Evolutionary conservation across 148 eudicot species (phyloP).

Genomic region (Spergularia marina): DNA sequence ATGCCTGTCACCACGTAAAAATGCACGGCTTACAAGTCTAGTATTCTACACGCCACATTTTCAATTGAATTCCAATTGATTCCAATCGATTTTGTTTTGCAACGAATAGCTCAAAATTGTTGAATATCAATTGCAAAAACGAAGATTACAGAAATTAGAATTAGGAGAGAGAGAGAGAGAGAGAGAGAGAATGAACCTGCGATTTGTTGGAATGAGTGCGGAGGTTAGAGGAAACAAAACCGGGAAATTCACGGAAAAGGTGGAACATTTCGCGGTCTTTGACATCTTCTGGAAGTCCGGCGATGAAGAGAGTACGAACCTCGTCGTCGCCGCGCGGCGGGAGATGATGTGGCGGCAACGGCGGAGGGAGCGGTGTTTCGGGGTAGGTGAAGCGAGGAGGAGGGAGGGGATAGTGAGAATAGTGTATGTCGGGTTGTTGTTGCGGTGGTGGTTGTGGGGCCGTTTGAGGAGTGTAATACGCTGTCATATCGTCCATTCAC

Average conservation of each 20-base stretch:
- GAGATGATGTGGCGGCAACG: conserved; percentile 29
- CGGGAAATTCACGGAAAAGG: conserved; percentile 79
- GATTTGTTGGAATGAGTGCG: conserved; percentile 35
- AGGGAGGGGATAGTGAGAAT: conserved; percentile 34
- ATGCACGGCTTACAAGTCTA: background rate
- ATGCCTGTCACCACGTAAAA: conserved; percentile 51
- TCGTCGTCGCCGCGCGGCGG: conserved; percentile 31
- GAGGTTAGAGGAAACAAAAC: conserved; percentile 71
- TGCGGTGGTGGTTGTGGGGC: conserved; percentile 20
- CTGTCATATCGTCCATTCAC: conserved; percentile 46
- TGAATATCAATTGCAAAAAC: background rate
- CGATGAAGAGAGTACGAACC: conserved; percentile 78
- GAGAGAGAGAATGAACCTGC: conserved; percentile 36
- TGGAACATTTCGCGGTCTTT: conserved; percentile 77
- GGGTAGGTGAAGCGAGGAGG: conserved; percentile 28
- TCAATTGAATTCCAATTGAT: no score
- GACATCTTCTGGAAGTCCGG: conserved; percentile 80
- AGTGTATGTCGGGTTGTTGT: conserved; percentile 29
- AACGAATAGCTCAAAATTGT: no score
- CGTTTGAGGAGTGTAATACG: conserved; percentile 28
- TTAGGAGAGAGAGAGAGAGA: background rate
- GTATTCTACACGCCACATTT: no score
- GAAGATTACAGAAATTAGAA: background rate
- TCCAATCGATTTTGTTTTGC: no score
- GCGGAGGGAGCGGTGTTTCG: conserved; percentile 26